Percentiles rank a stretch among this genome's conserved stretches.
Conservation (phyloP, 768 basidiomycete genomes). For the Russula sp. region DNA sequence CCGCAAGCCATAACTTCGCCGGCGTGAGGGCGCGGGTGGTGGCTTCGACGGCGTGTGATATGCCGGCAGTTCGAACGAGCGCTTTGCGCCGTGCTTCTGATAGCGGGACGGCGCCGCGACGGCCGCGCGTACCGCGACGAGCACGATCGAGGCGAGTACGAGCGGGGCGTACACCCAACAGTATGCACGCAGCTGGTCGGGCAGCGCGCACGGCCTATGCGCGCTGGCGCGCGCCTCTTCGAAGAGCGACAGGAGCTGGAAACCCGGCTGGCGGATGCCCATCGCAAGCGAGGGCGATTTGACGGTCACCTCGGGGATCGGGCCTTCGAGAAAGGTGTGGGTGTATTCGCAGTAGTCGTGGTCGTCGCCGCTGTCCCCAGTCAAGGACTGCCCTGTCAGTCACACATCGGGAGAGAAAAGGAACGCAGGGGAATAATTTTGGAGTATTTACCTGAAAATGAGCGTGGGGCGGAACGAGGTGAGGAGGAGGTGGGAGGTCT, state of each 20-base stretch:
- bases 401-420: background rate
- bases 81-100: background rate
- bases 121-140: conserved; percentile 32
- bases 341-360: conserved; percentile 90
- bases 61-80: background rate
- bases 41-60: background rate
- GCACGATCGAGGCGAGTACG: conserved; percentile 49
- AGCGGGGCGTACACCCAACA: conserved; percentile 65
- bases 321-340: conserved; percentile 36
- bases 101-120: background rate
- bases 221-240: conserved; percentile 36
- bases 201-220: conserved; percentile 70
- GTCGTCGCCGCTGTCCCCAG: conserved; percentile 69
- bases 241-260: conserved; percentile 79
- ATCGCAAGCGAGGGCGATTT: conserved; percentile 89
- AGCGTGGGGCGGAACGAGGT: conserved; percentile 56
- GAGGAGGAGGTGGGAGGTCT: conserved; percentile 62
- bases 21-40: background rate
- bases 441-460: conserved; percentile 57
- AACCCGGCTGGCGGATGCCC: conserved; percentile 79
- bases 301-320: conserved; percentile 70
- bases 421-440: background rate
- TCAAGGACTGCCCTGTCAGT: no score
- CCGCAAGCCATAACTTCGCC: background rate
- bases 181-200: conserved; percentile 80